These are phyloP conservation scores for Tolypocladium paradoxum DNA, from an alignment of 2,329 filamentous ascomycete species.

Conservation along the genomic window DNA sequence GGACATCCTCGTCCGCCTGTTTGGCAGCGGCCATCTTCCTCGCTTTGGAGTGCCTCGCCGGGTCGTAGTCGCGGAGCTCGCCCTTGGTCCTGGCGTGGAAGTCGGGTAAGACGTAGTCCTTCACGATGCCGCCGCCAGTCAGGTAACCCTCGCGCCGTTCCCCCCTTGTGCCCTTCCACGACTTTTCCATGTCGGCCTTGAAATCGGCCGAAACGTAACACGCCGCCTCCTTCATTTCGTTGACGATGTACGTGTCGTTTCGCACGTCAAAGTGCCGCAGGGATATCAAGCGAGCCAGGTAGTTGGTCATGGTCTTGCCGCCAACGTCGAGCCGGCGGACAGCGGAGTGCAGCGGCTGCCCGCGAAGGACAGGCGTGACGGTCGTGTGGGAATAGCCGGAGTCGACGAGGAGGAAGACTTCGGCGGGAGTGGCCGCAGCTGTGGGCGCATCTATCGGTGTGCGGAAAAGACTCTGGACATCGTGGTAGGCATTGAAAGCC, in stretches of 20 bases:
- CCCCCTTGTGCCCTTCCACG: constrained; percentile 67
- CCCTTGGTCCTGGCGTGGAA: constrained; percentile 52
- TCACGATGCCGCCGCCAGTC: constrained; percentile 52
- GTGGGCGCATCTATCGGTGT: constrained; percentile 38
- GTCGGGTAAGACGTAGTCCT: constrained; percentile 90
- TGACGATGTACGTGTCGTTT: constrained; percentile 86
- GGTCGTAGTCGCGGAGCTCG: constrained; percentile 67
- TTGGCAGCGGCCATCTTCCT: constrained; percentile 33
- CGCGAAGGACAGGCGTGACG: constrained; percentile 74
- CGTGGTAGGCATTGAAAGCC: constrained; percentile 71
- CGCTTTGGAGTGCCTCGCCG: constrained; percentile 44
- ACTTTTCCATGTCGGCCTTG: constrained; percentile 62
- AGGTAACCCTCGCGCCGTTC: constrained; percentile 40
- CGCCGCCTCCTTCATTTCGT: constrained; percentile 86
- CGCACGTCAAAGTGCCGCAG: constrained; percentile 91
- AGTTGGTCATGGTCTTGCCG: constrained; percentile 87
- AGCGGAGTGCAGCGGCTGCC: constrained; percentile 68
- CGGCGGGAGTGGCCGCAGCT: constrained; percentile 44
- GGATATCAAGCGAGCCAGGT: constrained; percentile 80
- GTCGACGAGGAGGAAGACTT: constrained; percentile 82
- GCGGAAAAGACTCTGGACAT: constrained; percentile 58
- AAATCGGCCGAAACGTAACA: constrained; percentile 80
- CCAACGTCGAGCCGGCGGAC: constrained; percentile 81
- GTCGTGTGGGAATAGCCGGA: constrained; percentile 90
- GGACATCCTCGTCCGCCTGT: constrained; percentile 55